phyloP scores from a whole-genome alignment of 164 flowering plant genomes.

The Cinnamomum chago region DNA sequence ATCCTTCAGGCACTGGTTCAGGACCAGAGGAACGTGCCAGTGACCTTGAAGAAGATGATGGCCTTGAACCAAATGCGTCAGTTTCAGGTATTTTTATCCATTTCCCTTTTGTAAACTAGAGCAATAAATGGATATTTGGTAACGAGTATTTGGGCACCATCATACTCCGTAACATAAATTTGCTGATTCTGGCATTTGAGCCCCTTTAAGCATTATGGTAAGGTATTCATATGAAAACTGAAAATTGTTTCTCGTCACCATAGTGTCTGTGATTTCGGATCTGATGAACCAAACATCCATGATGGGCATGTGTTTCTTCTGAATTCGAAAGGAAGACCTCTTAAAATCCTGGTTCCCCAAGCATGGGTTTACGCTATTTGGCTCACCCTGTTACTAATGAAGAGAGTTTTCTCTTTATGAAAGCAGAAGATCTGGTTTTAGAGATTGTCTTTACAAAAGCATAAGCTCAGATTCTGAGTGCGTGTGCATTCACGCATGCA shows the following conservation, averaged over 20 bases:
- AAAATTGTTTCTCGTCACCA: no score
- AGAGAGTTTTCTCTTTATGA: neutral
- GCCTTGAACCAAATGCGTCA: conserved; percentile 31
- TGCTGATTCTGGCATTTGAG: no score
- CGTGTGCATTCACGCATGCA: neutral
- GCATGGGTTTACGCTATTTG: neutral
- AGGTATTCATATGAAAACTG: no score
- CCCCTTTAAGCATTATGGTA: no score
- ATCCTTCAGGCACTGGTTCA: conserved; percentile 14
- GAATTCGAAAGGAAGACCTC: no score
- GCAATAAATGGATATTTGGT: neutral
- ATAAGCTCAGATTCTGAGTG: no score
- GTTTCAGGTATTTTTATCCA: conserved; percentile 42
- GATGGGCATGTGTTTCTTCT: no score
- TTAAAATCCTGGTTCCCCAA: no score
- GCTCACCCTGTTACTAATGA: neutral
- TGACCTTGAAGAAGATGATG: conserved; percentile 40
- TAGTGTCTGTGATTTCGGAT: no score
- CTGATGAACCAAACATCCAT: no score
- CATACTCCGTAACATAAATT: no score
- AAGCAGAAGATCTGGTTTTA: neutral
- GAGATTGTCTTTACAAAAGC: neutral
- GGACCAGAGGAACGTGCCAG: conserved; percentile 33
- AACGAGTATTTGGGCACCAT: no score
- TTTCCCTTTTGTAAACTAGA: neutral